Percentiles rank a stretch among this genome's conserved stretches.
Conservation (phyloP, 2,329 filamentous ascomycete species). For the Ceratocystis eucalypticola region DNA sequence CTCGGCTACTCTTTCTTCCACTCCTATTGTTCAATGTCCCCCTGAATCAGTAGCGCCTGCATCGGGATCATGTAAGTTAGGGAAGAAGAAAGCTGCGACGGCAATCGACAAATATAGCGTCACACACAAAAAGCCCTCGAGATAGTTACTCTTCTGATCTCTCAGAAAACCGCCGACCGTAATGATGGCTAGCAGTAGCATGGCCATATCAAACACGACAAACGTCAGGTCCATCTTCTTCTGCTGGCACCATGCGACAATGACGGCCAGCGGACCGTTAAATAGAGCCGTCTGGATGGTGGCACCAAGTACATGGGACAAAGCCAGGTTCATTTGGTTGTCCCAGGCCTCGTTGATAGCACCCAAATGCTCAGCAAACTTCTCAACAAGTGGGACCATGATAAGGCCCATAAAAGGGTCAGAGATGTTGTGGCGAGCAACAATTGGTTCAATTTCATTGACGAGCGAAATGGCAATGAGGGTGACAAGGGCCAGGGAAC, state of each 20-base stretch:
- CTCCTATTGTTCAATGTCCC: neutral
- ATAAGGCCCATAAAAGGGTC: constrained; percentile 55
- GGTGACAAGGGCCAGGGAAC: constrained; percentile 56
- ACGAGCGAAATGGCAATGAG: constrained; percentile 64
- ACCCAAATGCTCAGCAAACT: constrained; percentile 73
- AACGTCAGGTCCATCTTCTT: constrained; percentile 69
- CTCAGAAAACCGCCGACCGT: constrained; percentile 78
- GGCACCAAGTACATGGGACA: constrained; percentile 73
- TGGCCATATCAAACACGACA: constrained; percentile 70
- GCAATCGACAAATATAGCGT: constrained; percentile 50
- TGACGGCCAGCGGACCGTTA: constrained; percentile 69
- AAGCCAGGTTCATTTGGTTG: constrained; percentile 70
- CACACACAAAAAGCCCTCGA: constrained; percentile 72
- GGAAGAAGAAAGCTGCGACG: constrained; percentile 44
- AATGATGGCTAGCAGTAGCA: constrained; percentile 71
- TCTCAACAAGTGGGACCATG: constrained; percentile 69
- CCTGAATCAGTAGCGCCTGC: neutral
- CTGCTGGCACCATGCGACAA: constrained; percentile 67
- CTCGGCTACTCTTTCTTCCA: neutral
- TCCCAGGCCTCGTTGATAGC: constrained; percentile 77
- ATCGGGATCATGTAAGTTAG: constrained; percentile 27
- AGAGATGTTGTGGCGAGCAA: constrained; percentile 32
- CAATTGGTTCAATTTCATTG: constrained; percentile 51
- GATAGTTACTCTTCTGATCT: constrained; percentile 80
- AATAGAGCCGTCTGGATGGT: constrained; percentile 83